Evolutionary conservation across 2,329 filamentous ascomycete genomes (phyloP), one percentile per base, ranked within the genome.

Genomic region (Sporothrix phasma): DNA sequence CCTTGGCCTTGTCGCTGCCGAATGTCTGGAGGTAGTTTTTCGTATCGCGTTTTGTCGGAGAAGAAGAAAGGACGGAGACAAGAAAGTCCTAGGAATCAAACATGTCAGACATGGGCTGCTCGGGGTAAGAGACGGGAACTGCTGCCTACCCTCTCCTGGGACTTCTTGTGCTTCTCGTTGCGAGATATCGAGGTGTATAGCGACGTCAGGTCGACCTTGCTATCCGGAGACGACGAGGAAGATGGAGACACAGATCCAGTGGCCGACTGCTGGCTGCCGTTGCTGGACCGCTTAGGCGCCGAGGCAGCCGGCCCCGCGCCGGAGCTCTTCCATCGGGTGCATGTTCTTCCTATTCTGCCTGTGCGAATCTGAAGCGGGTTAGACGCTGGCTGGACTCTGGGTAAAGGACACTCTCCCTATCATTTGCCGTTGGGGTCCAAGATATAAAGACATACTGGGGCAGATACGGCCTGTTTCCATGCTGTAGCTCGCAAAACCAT

Each of bases 21-120:
- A 97, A 96, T 66, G 91, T 92, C 69, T 94, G 88, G 17, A 99
- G 81, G 72, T 97, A 99, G 43, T 90, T 87, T 75, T 89, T 92
- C 56, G 92, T 92, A 77, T 99, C 94, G 70, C 94, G 86, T 75
- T 92, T 96, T 0, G 93, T 97, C 5, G 92, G 89, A 11, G 92
- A 91, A 19, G 92, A 91, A 71, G 90, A 90, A 37, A 99, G 80
- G 3, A 97, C 84, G 17, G 91, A 92, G 37, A 95, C 81, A 70
- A 96, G 87, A 71, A 96, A 88, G 72, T 96, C 90, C 62, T 64
- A 11, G 19, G 15, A 3, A 29, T 2, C n/a, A 19, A 7, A n/a
- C 41, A 7, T 26, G 26, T 56, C 24, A 56, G 43, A 41, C 17
- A 7, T 5, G 24, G 37, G 70, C 66, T 37, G 34, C 47, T 11